These are phyloP conservation scores for Daldinia bambusicola DNA, from an alignment of 495 filamentous ascomycete genomes.

Conservation along the genomic window DNA sequence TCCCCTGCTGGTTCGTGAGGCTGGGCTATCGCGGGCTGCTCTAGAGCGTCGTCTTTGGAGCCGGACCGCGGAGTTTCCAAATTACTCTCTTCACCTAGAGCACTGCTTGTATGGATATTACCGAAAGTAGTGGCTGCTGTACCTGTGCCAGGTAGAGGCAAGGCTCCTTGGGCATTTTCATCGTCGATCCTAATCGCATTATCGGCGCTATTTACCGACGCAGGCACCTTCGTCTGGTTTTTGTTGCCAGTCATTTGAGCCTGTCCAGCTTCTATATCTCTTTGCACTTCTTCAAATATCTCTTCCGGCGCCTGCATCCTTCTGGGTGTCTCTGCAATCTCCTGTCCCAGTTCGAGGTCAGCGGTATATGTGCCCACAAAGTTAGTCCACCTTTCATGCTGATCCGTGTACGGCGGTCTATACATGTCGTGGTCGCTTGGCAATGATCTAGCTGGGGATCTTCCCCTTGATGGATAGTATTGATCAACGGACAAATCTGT, in stretches of 20 bases:
- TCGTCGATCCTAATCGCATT: slow-evolving; percentile 12
- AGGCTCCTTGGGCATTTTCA: slow-evolving; percentile 22
- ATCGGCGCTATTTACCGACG: slow-evolving; percentile 20
- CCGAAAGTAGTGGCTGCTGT: slow-evolving; percentile 21
- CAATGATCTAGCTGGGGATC: slow-evolving; percentile 58
- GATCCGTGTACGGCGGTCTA: slow-evolving; percentile 33
- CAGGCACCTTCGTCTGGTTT: slow-evolving; percentile 29
- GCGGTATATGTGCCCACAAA: slow-evolving; percentile 23
- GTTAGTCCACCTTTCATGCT: slow-evolving; percentile 44
- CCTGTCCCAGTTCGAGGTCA: slow-evolving; percentile 32
- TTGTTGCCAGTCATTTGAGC: slow-evolving; percentile 36
- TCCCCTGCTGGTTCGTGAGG: slow-evolving; percentile 3
- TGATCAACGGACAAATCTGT: slow-evolving; percentile 47
- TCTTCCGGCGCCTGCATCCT: slow-evolving; percentile 25
- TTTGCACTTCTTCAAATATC: slow-evolving; percentile 27
- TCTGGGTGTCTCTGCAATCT: slow-evolving; percentile 37
- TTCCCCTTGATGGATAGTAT: slow-evolving; percentile 53
- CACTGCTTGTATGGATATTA: slow-evolving; percentile 13
- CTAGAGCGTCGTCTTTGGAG: slow-evolving; percentile 3
- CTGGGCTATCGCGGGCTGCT: not conserved
- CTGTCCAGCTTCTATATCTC: slow-evolving; percentile 41
- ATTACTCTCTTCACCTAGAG: slow-evolving; percentile 6
- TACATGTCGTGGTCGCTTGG: slow-evolving; percentile 52
- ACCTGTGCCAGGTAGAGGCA: slow-evolving; percentile 19
- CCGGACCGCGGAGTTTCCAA: slow-evolving; percentile 13